These are phyloP conservation scores for Pythium scleroteichum DNA, from an alignment of 352 stramenopile genomes.

Conservation along the genomic window DNA sequence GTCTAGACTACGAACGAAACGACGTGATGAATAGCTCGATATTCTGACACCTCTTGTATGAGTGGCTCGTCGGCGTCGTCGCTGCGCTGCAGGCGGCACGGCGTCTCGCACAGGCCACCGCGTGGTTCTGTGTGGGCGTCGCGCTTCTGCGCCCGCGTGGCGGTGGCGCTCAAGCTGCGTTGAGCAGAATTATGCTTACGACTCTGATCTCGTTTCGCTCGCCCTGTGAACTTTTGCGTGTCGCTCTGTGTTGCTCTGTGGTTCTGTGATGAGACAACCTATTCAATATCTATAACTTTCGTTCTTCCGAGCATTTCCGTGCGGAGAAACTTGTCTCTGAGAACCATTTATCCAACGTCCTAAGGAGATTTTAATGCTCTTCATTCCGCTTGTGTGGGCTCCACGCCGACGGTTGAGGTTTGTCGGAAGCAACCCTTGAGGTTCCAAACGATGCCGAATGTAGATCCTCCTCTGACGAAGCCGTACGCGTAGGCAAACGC, in stretches of 20 bases:
- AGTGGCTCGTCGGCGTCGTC: slow-evolving; percentile 44
- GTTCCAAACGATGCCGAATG: neutral
- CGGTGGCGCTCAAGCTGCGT: slow-evolving; percentile 40
- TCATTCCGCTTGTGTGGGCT: neutral
- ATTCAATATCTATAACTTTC: slow-evolving; percentile 86
- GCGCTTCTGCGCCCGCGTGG: neutral
- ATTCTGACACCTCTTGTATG: slow-evolving; percentile 93
- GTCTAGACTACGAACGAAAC: slow-evolving; percentile 19
- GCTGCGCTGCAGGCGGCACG: slow-evolving; percentile 6
- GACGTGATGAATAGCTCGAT: slow-evolving; percentile 89
- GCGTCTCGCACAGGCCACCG: slow-evolving; percentile 36
- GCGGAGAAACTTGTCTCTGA: slow-evolving; percentile 63
- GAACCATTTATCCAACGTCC: slow-evolving; percentile 42
- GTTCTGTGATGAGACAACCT: slow-evolving; percentile 74
- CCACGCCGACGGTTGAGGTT: no score
- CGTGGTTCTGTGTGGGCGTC: slow-evolving; percentile 34
- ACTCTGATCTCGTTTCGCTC: slow-evolving; percentile 45
- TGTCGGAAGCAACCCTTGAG: neutral
- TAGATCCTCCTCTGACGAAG: neutral
- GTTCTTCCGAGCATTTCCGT: slow-evolving; percentile 81
- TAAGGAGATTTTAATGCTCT: no score
- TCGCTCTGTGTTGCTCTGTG: slow-evolving; percentile 20
- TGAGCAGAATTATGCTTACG: slow-evolving; percentile 85
- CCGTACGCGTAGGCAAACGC: neutral
- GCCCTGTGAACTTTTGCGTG: neutral